Evolutionary conservation across 352 stramenopile genomes (phyloP), one percentile per base, ranked within the genome.

Genomic region (Phytophthora lateralis): DNA sequence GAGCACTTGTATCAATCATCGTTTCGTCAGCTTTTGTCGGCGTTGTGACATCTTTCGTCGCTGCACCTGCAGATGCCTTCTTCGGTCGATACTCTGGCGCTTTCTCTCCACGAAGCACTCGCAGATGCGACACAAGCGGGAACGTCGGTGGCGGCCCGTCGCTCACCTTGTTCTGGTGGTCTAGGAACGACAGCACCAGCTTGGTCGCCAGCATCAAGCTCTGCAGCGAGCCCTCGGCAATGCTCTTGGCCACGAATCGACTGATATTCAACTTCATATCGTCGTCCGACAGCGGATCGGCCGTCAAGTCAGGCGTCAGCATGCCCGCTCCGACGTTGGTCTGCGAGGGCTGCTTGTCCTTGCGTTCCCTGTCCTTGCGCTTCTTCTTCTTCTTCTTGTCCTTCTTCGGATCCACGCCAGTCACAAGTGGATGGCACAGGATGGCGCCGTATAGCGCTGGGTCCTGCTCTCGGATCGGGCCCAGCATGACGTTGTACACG

Each of bases 301-400:
- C 73, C 1, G 71, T 68, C 55, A 96, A 74, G 53, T 96, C 87
- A 0, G 85, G 85, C 14, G 73, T 76, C 1, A 93, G 73, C 87
- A 96, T 94, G 6, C 75, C 45, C 21, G 63, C 77, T 10, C 63
- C 49, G 17, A 71, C 58, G 11, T 66, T 59, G 10, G 57, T 60
- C 34, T 75, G 71, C 26, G 71, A 70, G 10, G 76, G 53, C 26
- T 63, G 64, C 37, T 89, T 91, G 12, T 92, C 81, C 59, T 91
- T 93, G 42, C 78, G 76, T n/a, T 91, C 80, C 26, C 85, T 64
- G 17, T 93, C 88, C 66, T 95, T 93, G 17, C 85, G 73, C 55
- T 89, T 91, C 70, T 93, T 94, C 51, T 93, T 91, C 63, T 91
- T 90, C 32, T 85, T 80, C 60, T 91, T 90, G 56, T 95, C 84